These are phyloP conservation scores for Inga leiocalycina DNA, from an alignment of 306 rosid species.

Conservation along the genomic window DNA sequence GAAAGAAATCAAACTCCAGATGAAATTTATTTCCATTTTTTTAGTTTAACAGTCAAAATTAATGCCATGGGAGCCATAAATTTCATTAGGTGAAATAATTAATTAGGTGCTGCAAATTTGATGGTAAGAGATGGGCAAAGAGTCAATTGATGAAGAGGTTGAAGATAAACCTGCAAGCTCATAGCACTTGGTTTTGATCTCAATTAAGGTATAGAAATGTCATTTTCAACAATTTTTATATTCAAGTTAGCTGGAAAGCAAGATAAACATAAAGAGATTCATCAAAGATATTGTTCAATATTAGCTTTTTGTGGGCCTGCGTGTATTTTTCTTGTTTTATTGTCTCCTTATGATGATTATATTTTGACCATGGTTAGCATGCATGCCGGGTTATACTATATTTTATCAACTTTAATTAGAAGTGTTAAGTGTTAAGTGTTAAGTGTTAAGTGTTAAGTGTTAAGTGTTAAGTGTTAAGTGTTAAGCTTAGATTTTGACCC, in stretches of 20 bases:
- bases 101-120: background rate
- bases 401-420: background rate
- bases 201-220: conserved; percentile 27
- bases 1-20: background rate
- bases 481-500: background rate
- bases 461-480: background rate
- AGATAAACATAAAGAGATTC: conserved; percentile 49
- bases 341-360: conserved; percentile 15
- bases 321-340: conserved; percentile 24
- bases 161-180: background rate
- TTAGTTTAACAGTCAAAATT: background rate
- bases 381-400: conserved; percentile 17
- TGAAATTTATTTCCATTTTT: background rate
- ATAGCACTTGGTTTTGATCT: background rate
- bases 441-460: background rate
- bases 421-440: background rate
- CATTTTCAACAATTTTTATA: conserved; percentile 32
- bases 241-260: conserved; percentile 29
- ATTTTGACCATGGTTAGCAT: conserved; percentile 32
- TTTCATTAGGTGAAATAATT: background rate
- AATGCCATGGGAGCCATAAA: background rate
- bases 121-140: background rate
- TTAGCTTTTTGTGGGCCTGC: conserved; percentile 32
- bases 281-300: conserved; percentile 40
- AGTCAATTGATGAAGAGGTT: background rate